phyloP scores from a whole-genome alignment of 1,284 basidiomycete species.

The Kwoniella shivajii region DNA sequence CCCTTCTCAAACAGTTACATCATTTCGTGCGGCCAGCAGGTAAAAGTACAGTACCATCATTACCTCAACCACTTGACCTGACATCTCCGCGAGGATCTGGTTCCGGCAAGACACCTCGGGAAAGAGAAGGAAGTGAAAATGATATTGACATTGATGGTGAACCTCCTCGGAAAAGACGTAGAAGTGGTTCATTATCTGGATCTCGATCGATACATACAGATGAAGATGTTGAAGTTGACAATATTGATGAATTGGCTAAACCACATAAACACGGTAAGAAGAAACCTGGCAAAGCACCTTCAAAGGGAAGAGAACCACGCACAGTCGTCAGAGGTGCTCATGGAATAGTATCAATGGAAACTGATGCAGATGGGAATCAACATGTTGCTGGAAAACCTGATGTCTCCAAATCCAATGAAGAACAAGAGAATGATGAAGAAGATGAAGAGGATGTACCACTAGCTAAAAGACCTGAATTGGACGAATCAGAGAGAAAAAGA shows the following conservation, averaged over 20 bases:
- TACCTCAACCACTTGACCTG: constrained; percentile 37
- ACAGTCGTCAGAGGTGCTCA: constrained; percentile 40
- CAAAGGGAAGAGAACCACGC: constrained; percentile 40
- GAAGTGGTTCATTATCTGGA: constrained; percentile 14
- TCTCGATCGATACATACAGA: constrained; percentile 12
- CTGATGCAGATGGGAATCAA: constrained; percentile 25
- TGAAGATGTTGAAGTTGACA: constrained; percentile 2
- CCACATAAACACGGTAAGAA: constrained; percentile 26
- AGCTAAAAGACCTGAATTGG: constrained; percentile 42
- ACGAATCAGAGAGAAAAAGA: constrained; percentile 49
- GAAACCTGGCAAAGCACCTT: constrained; percentile 27
- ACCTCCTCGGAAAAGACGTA: constrained; percentile 25
- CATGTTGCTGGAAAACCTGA: constrained; percentile 19
- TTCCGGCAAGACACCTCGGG: constrained; percentile 5
- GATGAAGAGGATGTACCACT: constrained; percentile 41
- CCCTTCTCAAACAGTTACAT: constrained; percentile 72
- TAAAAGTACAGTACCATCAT: constrained; percentile 37
- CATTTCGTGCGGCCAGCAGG: constrained; percentile 44
- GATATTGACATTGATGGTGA: constrained; percentile 26
- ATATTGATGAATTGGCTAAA: constrained; percentile 1
- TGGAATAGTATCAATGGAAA: constrained; percentile 37
- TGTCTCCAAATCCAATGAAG: constrained; percentile 1
- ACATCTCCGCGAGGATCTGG: constrained; percentile 14
- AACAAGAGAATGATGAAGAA: constrained; percentile 25
- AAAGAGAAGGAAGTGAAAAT: constrained; percentile 5